phyloP scores from a whole-genome alignment of 192 early-diverging fungal species.

The Mortierella claussenii region DNA sequence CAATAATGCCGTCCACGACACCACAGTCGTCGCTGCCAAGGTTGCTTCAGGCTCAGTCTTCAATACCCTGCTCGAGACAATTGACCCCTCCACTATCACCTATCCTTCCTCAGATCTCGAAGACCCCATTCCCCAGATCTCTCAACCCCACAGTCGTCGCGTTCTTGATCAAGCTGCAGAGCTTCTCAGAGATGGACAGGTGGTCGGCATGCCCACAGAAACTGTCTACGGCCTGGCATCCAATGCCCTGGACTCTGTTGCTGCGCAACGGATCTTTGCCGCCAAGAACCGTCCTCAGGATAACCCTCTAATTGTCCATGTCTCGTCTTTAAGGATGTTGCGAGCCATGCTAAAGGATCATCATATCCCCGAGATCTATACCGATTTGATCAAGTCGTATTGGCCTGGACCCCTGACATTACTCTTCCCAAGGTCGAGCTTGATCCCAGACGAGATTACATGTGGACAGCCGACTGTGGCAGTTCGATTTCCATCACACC shows the following conservation, averaged over 20 bases:
- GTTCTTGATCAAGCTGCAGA: slow-evolving; percentile 59
- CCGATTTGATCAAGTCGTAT: slow-evolving; percentile 66
- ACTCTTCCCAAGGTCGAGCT: slow-evolving; percentile 76
- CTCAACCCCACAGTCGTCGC: slow-evolving; percentile 25
- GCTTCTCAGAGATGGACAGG: slow-evolving; percentile 66
- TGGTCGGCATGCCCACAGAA: slow-evolving; percentile 95
- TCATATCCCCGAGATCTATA: slow-evolving; percentile 78
- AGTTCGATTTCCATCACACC: slow-evolving; percentile 91
- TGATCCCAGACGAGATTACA: slow-evolving; percentile 82
- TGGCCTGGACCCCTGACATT: slow-evolving; percentile 98
- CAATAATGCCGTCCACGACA: neutral
- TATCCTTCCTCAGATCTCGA: slow-evolving; percentile 41
- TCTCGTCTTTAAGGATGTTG: slow-evolving; percentile 92
- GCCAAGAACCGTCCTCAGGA: slow-evolving; percentile 94
- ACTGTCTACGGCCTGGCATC: slow-evolving; percentile 98
- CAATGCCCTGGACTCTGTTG: slow-evolving; percentile 76
- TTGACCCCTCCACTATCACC: slow-evolving; percentile 45
- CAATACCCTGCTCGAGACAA: slow-evolving; percentile 36
- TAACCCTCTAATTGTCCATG: slow-evolving; percentile 98
- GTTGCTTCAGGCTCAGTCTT: slow-evolving; percentile 11
- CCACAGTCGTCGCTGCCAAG: neutral
- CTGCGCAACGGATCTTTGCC: slow-evolving; percentile 80
- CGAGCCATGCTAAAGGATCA: slow-evolving; percentile 64
- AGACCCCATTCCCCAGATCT: slow-evolving; percentile 38
- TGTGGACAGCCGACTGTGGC: slow-evolving; percentile 90